Evolutionary conservation across 768 basidiomycete species (phyloP).

Genomic region (Tulasnella sp.): DNA sequence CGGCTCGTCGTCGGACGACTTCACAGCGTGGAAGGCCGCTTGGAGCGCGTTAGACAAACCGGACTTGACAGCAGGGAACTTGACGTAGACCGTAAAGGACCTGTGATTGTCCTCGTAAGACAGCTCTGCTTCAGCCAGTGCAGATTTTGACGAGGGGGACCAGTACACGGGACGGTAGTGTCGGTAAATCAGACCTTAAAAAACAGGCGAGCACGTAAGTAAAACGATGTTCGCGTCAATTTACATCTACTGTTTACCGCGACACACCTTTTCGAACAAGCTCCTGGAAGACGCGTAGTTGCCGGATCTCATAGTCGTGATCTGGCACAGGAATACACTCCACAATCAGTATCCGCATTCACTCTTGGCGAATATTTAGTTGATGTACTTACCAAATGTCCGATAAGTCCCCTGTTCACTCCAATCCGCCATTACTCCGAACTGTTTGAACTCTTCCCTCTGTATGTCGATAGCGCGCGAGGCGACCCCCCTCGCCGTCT

Average conservation of each 20-base stretch:
- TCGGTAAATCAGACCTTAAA: constrained; percentile 66
- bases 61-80: constrained; percentile 39
- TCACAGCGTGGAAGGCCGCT: neutral
- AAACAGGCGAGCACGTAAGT: no score
- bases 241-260: no score
- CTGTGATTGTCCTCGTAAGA: constrained; percentile 81
- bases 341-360: neutral
- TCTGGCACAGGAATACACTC: constrained; percentile 38
- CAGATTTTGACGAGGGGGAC: constrained; percentile 89
- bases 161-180: constrained; percentile 87
- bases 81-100: constrained; percentile 80
- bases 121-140: constrained; percentile 90
- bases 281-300: constrained; percentile 69
- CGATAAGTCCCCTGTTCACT: constrained; percentile 53
- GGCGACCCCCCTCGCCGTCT: constrained; percentile 62
- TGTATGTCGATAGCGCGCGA: constrained; percentile 63
- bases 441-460: constrained; percentile 62
- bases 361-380: neutral
- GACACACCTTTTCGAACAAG: constrained; percentile 84
- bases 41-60: constrained; percentile 19
- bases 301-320: constrained; percentile 76
- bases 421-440: constrained; percentile 94
- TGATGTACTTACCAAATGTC: constrained; percentile 55
- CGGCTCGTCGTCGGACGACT: neutral
- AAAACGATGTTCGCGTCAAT: no score